Conservation (phyloP, 2,329 filamentous ascomycete species). For the Bipolaris victoriae region DNA sequence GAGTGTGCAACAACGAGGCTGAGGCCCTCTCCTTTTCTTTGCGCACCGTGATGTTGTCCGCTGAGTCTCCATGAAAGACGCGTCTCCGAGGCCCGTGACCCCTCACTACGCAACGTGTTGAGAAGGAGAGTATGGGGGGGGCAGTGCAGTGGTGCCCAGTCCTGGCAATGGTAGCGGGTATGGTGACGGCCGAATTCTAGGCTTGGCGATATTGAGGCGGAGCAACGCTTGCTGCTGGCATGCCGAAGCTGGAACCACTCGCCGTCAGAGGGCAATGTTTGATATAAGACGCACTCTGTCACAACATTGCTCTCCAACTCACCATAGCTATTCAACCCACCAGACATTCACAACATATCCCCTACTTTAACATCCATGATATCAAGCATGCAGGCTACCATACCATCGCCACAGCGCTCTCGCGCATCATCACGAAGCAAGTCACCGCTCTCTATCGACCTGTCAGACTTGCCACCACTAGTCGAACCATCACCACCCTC, state of each 20-base stretch:
- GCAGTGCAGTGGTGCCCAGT: conserved; percentile 38
- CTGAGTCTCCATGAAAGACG: conserved; percentile 17
- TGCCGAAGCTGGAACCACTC: conserved; percentile 32
- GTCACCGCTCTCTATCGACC: conserved; percentile 70
- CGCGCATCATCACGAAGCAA: conserved; percentile 46
- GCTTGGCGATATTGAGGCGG: conserved; percentile 25
- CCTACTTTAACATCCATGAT: conserved; percentile 23
- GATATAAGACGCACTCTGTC: conserved; percentile 34
- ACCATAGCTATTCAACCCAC: conserved; percentile 20
- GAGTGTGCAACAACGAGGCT: conserved; percentile 22
- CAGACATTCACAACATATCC: conserved; percentile 10
- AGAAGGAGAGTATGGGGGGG: conserved; percentile 23
- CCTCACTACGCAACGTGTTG: conserved; percentile 27
- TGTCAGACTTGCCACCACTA: conserved; percentile 73
- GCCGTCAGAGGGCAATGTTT: conserved; percentile 21
- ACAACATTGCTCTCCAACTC: conserved; percentile 20
- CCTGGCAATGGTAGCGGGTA: conserved; percentile 20
- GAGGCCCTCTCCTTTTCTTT: conserved; percentile 19
- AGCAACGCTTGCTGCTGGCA: conserved; percentile 25
- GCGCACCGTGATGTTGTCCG: conserved; percentile 21
- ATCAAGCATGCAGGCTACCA: conserved; percentile 38
- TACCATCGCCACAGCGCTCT: conserved; percentile 44
- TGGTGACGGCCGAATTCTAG: conserved; percentile 22
- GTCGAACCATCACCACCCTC: conserved; percentile 74
- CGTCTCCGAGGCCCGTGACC: conserved; percentile 31